A percentile compares a stretch with the other conserved stretches of the same genome.
phyloP scores from a whole-genome alignment of 306 rosid species.

The Acacia melanoxylon region DNA sequence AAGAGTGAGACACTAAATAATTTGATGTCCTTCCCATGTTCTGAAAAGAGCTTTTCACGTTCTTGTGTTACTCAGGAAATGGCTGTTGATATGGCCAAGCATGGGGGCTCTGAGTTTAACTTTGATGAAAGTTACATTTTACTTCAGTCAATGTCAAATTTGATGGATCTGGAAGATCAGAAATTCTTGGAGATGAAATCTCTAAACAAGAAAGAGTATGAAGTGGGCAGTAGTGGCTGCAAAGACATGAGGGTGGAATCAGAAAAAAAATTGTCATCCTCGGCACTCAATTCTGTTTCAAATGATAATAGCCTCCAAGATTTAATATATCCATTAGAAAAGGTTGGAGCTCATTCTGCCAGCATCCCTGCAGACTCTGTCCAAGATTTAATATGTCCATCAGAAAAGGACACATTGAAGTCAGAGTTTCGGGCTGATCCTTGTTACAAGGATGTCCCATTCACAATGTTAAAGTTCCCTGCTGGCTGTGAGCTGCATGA shows the following conservation, averaged over 20 bases:
- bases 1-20: constrained; percentile 46
- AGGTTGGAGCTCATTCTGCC: constrained; percentile 44
- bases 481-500: constrained; percentile 96
- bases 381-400: too few relatives aligned
- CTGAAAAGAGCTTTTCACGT: constrained; percentile 49
- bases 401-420: constrained; percentile 30
- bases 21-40: constrained; percentile 45
- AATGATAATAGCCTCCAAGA: constrained; percentile 30
- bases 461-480: constrained; percentile 66
- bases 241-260: constrained; percentile 45
- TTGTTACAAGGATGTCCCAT: constrained; percentile 41
- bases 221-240: constrained; percentile 54
- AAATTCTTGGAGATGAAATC: constrained; percentile 44
- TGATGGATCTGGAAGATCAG: constrained; percentile 46
- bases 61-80: constrained; percentile 44
- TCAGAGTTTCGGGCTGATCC: constrained; percentile 40
- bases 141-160: constrained; percentile 48
- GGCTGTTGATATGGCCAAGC: constrained; percentile 57
- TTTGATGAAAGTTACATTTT: constrained; percentile 42
- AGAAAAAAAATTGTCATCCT: constrained; percentile 30
- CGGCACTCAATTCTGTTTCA: constrained; percentile 30
- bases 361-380: constrained; percentile 49
- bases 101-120: constrained; percentile 51
- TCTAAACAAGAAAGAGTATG: constrained; percentile 42
- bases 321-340: constrained; percentile 43